Evolutionary conservation across 2,329 filamentous ascomycete species (phyloP).

Genomic region (Clathrospora elynae): DNA sequence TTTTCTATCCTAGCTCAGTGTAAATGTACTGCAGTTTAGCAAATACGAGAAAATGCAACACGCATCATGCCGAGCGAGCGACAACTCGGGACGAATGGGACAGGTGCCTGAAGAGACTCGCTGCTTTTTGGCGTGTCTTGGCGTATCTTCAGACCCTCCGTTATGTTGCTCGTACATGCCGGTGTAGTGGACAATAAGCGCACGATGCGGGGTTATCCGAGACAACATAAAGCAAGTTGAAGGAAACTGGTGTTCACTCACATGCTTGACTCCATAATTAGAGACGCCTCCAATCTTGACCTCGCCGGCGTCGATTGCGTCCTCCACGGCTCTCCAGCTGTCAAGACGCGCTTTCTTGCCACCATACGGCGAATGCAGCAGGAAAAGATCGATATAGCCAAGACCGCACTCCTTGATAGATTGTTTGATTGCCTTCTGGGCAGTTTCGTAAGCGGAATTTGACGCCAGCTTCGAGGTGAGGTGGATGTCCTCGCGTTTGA

Average conservation of each 20-base stretch:
- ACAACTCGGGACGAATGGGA: too few species aligned
- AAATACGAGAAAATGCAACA: too few species aligned
- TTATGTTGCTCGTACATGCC: too few species aligned
- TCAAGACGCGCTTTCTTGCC: constrained; percentile 69
- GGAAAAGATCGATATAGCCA: constrained; percentile 78
- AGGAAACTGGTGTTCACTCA: constrained; percentile 47
- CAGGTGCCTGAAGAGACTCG: too few species aligned
- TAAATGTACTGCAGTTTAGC: too few species aligned
- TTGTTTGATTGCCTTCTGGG: constrained; percentile 67
- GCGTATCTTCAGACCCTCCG: too few species aligned
- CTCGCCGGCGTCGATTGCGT: constrained; percentile 74
- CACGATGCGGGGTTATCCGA: constrained; percentile 9
- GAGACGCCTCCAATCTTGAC: constrained; percentile 74
- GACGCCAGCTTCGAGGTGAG: constrained; percentile 79
- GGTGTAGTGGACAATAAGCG: too few species aligned
- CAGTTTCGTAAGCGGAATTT: constrained; percentile 70
- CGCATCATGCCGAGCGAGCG: too few species aligned
- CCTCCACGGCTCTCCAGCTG: constrained; percentile 77
- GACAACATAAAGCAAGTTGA: constrained; percentile 7
- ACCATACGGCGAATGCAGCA: constrained; percentile 80
- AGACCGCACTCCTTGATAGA: constrained; percentile 69
- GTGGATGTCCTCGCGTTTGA: constrained; percentile 72
- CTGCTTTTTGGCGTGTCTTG: too few species aligned
- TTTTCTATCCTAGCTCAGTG: constrained; percentile 7
- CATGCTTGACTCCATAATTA: constrained; percentile 78